A percentile compares a stretch with the other conserved stretches of the same genome.
Conservation (phyloP, 2,329 filamentous ascomycete species). For the Aspergillus udagawae region DNA sequence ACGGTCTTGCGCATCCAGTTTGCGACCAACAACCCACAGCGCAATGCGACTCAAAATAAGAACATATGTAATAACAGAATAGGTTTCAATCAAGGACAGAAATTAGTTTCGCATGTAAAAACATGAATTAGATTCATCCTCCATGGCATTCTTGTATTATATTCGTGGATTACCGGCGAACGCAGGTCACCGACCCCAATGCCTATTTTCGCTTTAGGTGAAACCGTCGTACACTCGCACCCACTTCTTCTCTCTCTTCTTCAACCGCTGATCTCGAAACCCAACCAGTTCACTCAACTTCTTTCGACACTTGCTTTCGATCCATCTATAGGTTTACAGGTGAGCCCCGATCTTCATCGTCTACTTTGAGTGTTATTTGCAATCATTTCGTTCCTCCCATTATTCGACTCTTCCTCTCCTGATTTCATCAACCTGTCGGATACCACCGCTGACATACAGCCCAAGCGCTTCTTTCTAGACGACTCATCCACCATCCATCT, state of each 20-base stretch:
- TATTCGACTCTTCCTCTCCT: conserved; percentile 10
- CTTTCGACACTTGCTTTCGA: conserved; percentile 2
- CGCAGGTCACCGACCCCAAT: conserved; percentile 15
- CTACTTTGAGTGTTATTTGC: not conserved
- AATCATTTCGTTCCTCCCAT: not conserved
- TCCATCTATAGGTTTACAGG: conserved; percentile 5
- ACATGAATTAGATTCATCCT: not conserved
- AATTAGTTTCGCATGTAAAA: not conserved
- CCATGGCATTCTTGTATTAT: not conserved
- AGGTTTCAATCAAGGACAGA: not conserved
- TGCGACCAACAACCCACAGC: not conserved
- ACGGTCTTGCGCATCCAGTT: conserved; percentile 3
- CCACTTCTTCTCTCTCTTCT: conserved; percentile 13
- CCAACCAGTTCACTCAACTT: conserved; percentile 8
- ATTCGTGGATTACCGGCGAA: conserved; percentile 1
- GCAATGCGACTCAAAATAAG: conserved; percentile 5
- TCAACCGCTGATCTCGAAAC: conserved; percentile 10
- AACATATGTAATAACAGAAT: not conserved
- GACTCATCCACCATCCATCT: conserved; percentile 24
- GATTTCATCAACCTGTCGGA: conserved; percentile 16
- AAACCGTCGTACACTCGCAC: conserved; percentile 32
- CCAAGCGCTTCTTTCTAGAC: conserved; percentile 33
- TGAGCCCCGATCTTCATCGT: conserved; percentile 1
- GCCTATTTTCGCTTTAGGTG: conserved; percentile 36
- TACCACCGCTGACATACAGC: conserved; percentile 37